Evolutionary conservation across 2,329 filamentous ascomycete genomes (phyloP).

Genomic region (Phialophora chinensis): DNA sequence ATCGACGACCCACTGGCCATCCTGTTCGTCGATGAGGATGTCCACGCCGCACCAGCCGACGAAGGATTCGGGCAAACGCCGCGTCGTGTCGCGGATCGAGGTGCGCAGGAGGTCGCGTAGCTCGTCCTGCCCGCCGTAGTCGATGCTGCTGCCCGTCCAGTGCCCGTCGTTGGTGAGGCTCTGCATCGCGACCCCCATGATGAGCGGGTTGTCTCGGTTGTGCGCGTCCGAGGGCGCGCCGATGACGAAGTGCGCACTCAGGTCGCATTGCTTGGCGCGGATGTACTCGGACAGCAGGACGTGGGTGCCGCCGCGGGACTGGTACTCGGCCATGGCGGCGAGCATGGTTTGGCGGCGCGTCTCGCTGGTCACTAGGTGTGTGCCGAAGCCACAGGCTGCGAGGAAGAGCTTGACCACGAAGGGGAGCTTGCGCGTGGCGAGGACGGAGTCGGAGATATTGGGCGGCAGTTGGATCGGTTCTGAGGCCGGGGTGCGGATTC

Average conservation of each 20-base stretch:
- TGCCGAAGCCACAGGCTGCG: constrained; percentile 1
- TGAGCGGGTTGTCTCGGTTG: constrained; percentile 1
- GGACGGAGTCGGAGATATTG: neutral
- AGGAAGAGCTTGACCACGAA: constrained; percentile 7
- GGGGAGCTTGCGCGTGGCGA: constrained; percentile 1
- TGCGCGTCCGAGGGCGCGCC: neutral
- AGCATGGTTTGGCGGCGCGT: neutral
- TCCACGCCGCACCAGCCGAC: constrained; percentile 2
- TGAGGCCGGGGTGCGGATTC: constrained; percentile 2
- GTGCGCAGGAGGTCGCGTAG: neutral
- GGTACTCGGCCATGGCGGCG: constrained; percentile 3
- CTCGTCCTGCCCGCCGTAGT: constrained; percentile 2
- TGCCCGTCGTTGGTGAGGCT: constrained; percentile 5
- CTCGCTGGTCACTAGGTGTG: constrained; percentile 2
- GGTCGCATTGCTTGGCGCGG: constrained; percentile 1
- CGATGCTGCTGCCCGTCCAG: constrained; percentile 2
- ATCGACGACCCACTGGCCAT: neutral
- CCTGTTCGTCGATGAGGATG: constrained; percentile 4
- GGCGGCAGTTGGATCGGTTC: neutral
- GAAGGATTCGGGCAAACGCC: neutral
- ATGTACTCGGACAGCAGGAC: constrained; percentile 5
- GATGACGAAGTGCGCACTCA: neutral
- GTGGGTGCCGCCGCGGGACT: neutral
- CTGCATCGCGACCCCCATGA: neutral
- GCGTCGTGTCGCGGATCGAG: neutral